These are phyloP conservation scores for Moesziomyces antarcticus DNA, from an alignment of 1,284 basidiomycete species.

Conservation along the genomic window DNA sequence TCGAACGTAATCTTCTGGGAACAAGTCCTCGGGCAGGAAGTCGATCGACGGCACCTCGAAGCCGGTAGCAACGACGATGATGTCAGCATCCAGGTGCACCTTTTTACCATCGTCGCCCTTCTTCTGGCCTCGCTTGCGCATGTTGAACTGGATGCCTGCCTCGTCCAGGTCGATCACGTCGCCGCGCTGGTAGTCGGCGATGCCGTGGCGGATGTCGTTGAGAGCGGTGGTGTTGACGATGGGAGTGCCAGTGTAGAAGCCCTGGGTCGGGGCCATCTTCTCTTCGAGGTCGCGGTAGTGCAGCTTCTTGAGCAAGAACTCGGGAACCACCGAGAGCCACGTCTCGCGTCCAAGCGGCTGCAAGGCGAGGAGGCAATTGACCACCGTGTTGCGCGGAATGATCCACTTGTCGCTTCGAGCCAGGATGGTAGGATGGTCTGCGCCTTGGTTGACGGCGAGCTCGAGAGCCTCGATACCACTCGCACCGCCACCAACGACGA, in stretches of 20 bases:
- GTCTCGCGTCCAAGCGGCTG: conserved; percentile 73
- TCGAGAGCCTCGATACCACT: conserved; percentile 76
- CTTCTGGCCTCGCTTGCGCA: conserved; percentile 65
- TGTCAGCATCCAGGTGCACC: conserved; percentile 71
- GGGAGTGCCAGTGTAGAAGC: conserved; percentile 64
- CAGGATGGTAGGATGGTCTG: conserved; percentile 71
- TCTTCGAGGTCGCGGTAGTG: conserved; percentile 73
- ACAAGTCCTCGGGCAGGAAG: conserved; percentile 74
- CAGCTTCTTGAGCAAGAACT: conserved; percentile 71
- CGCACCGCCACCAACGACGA: conserved; percentile 73
- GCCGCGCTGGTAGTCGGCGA: conserved; percentile 73
- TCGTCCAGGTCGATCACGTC: conserved; percentile 72
- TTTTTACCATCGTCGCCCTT: conserved; percentile 67
- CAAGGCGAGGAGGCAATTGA: conserved; percentile 73
- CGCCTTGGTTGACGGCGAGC: conserved; percentile 69
- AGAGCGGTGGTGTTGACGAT: conserved; percentile 75
- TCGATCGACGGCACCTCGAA: conserved; percentile 74
- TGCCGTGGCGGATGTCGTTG: conserved; percentile 71
- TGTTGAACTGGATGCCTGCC: conserved; percentile 70
- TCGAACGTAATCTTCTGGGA: conserved; percentile 72
- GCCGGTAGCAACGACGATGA: conserved; percentile 75
- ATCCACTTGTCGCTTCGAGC: conserved; percentile 69
- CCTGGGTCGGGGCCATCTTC: conserved; percentile 63
- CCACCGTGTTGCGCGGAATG: conserved; percentile 70
- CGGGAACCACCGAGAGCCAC: conserved; percentile 69